Evolutionary conservation across 768 basidiomycete species (phyloP), one percentile per base, ranked within the genome.

Genomic region (Suillus variegatus): DNA sequence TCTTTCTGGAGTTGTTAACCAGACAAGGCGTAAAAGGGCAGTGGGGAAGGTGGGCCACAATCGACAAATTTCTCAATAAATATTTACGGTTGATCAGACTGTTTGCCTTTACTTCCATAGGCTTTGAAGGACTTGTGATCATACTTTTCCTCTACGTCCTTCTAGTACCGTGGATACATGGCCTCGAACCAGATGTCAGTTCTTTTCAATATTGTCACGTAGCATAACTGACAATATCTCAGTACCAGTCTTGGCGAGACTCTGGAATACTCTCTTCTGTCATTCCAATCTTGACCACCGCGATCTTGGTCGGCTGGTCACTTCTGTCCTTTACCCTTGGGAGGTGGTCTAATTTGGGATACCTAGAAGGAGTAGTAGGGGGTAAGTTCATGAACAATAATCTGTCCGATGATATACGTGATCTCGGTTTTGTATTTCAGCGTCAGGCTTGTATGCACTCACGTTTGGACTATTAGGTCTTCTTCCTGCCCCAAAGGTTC

Each of bases 211-310:
- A 58, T 28, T 28, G 25, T 16, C 56, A n/a, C n/a, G 22, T 43
- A 12, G 10, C 58, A 49, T 40, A 9, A 49, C 36, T 36, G 36
- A 43, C 32, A 9, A 47, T n/a, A 46, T 35, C 44, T 25, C 72
- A 93, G 92, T 93, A 91, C 71, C 86, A 82, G 56, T 84, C 85
- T 18, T 93, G 92, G 92, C 81, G 88, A 69, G 80, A 90, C 69
- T 92, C 91, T 6, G 87, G 87, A 25, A 77, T 86, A 25, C 76
- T 93, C 38, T 90, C 90, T 1, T 83, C 81, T 3, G 84, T 90
- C 10, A 90, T 93, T 68, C 91, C 90, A 38, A 84, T 86, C 22
- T 72, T 93, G 65, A 93, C 92, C 12, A 77, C 81, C 2, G 86
- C 89, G 1, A 92, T 90, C 65, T 84, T 93, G 28, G 70, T 84